A percentile compares a stretch with the other conserved stretches of the same genome.
phyloP scores from a whole-genome alignment of 2,329 filamentous ascomycete genomes.

The Phaeosphaeriaceae sp. region DNA sequence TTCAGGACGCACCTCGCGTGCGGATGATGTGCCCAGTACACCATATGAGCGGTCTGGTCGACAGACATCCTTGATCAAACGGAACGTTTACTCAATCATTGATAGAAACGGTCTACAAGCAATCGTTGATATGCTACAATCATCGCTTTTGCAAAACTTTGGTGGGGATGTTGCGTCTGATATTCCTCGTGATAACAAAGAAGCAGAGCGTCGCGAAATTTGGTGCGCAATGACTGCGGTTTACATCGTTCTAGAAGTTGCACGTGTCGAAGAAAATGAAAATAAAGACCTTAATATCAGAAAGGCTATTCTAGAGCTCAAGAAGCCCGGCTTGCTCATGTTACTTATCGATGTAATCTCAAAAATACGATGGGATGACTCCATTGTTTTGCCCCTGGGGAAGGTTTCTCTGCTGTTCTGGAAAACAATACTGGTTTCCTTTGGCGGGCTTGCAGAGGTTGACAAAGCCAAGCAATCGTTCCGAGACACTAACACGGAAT shows the following conservation, averaged over 20 bases:
- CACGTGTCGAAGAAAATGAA: slow-evolving; percentile 43
- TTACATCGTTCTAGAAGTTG: slow-evolving; percentile 57
- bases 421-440: slow-evolving; percentile 87
- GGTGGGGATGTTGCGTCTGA: slow-evolving; percentile 33
- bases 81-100: slow-evolving; percentile 51
- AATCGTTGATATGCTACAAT: slow-evolving; percentile 49
- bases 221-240: slow-evolving; percentile 58
- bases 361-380: slow-evolving; percentile 62
- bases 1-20: slow-evolving; percentile 18
- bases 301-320: slow-evolving; percentile 35
- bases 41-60: slow-evolving; percentile 43
- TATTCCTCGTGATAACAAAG: slow-evolving; percentile 40
- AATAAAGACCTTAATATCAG: slow-evolving; percentile 60
- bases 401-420: slow-evolving; percentile 79
- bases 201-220: slow-evolving; percentile 51
- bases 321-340: slow-evolving; percentile 69
- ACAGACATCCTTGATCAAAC: slow-evolving; percentile 55
- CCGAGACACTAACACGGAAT: slow-evolving; percentile 61
- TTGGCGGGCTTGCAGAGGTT: slow-evolving; percentile 79
- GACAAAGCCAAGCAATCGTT: slow-evolving; percentile 75
- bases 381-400: slow-evolving; percentile 63
- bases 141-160: slow-evolving; percentile 41
- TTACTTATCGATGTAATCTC: slow-evolving; percentile 70
- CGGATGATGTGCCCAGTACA: slow-evolving; percentile 11
- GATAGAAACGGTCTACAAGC: slow-evolving; percentile 49